Conservation (phyloP, 208 protist genomes). For the Wallacemonas rigidus region DNA sequence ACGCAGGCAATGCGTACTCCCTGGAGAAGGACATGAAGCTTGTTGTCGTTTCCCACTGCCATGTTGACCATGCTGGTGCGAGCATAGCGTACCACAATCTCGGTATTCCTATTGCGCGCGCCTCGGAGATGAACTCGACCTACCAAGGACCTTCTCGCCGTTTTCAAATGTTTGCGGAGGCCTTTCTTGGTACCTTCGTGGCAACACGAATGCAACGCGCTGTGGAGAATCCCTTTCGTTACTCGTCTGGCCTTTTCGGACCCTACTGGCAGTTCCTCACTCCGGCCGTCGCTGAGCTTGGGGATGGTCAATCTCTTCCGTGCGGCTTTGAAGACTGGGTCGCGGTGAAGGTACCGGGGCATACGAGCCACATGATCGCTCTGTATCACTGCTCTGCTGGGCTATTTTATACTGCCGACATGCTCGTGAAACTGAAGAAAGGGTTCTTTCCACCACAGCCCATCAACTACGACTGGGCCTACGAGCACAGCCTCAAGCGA, state of each 20-base stretch:
- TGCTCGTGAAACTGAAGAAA: constrained; percentile 36
- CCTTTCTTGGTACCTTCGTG: constrained; percentile 30
- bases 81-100: constrained; percentile 26
- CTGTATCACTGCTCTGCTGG: constrained; percentile 46
- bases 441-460: constrained; percentile 45
- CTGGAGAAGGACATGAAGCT: constrained; percentile 39
- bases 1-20: constrained; percentile 15
- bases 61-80: constrained; percentile 52
- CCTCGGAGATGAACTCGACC: constrained; percentile 30
- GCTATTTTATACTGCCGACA: constrained; percentile 49
- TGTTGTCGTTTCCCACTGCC: constrained; percentile 41
- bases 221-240: constrained; percentile 32
- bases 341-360: constrained; percentile 43
- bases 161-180: constrained; percentile 32
- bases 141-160: constrained; percentile 24
- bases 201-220: constrained; percentile 33
- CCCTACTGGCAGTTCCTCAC: constrained; percentile 35
- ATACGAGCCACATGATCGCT: constrained; percentile 58
- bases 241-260: constrained; percentile 34
- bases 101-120: constrained; percentile 31
- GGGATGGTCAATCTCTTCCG: constrained; percentile 37
- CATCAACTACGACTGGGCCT: constrained; percentile 40
- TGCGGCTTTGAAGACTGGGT: constrained; percentile 52
- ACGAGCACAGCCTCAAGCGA: constrained; percentile 33
- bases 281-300: constrained; percentile 6